Evolutionary conservation across 371 early-diverging fungal species (phyloP).

Genomic region (Paraphysoderma sedebokerense): DNA sequence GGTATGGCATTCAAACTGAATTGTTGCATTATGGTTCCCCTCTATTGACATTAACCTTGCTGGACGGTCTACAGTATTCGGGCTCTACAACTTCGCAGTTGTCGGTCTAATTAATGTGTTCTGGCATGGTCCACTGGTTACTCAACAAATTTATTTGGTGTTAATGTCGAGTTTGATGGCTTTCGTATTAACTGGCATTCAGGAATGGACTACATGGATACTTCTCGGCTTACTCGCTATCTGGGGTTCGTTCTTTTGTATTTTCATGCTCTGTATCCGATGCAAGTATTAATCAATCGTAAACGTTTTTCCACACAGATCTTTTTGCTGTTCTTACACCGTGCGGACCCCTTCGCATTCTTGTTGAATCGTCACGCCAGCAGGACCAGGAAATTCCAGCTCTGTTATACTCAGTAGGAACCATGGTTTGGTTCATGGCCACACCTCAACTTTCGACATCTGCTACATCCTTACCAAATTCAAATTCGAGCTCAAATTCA

Average conservation of each 20-base stretch:
- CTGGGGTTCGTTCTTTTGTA: conserved; percentile 40
- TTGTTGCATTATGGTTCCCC: too few species aligned
- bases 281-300: too few species aligned
- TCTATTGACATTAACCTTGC: too few species aligned
- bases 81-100: conserved; percentile 57
- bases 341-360: conserved; percentile 69
- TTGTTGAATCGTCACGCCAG: conserved; percentile 52
- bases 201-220: conserved; percentile 69
- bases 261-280: neutral
- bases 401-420: conserved; percentile 2
- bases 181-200: conserved; percentile 49
- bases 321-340: conserved; percentile 76
- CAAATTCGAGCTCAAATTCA: too few species aligned
- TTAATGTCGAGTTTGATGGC: conserved; percentile 72
- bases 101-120: conserved; percentile 63
- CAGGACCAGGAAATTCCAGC: conserved; percentile 24
- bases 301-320: conserved; percentile 21
- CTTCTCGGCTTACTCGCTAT: conserved; percentile 55
- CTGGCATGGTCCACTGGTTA: conserved; percentile 57
- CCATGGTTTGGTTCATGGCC: conserved; percentile 55
- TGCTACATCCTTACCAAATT: conserved; percentile 5
- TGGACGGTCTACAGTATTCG: too few species aligned
- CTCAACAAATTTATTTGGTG: conserved; percentile 62
- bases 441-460: conserved; percentile 11
- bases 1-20: too few species aligned